These are phyloP conservation scores for Salix caprea DNA, from an alignment of 345 rosid genomes.

Conservation along the genomic window DNA sequence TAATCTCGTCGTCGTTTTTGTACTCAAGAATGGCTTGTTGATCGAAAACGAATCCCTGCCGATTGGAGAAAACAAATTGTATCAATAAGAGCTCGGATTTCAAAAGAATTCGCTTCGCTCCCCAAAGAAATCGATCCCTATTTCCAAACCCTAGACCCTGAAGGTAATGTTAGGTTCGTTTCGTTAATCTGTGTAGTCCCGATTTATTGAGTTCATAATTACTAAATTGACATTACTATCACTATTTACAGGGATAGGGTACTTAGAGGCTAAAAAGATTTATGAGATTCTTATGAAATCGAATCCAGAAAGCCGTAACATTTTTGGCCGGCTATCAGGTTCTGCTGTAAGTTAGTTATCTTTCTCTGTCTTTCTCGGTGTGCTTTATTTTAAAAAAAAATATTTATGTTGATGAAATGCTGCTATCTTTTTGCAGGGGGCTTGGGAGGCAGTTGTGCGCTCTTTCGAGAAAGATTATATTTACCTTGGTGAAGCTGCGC, in stretches of 20 bases:
- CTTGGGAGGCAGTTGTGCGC: conserved; percentile 83
- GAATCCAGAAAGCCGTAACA: conserved; percentile 78
- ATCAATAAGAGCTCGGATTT: conserved; percentile 58
- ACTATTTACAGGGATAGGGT: conserved; percentile 58
- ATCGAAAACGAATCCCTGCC: conserved; percentile 86
- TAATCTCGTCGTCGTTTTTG: conserved; percentile 2
- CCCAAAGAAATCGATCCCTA: conserved; percentile 80
- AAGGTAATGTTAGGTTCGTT: conserved; percentile 24
- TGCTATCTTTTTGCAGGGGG: conserved; percentile 44
- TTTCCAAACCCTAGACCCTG: conserved; percentile 70
- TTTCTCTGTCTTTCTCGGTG: conserved; percentile 3
- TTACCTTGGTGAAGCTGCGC: conserved; percentile 95
- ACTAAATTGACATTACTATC: background rate
- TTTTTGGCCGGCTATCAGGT: conserved; percentile 91
- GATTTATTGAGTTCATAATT: background rate
- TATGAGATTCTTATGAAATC: conserved; percentile 69
- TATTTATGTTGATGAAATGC: background rate
- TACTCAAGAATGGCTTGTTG: conserved; percentile 83
- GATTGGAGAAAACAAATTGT: conserved; percentile 88
- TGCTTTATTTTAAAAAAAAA: background rate
- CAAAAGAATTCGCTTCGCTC: conserved; percentile 65
- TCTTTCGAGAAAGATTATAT: conserved; percentile 80
- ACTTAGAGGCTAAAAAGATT: conserved; percentile 73
- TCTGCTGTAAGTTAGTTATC: conserved; percentile 61
- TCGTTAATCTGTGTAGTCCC: too few relatives aligned